Percentiles rank a stretch among this genome's conserved stretches.
Conservation (phyloP, 352 stramenopile species). For the Globisporangium paddicum region DNA sequence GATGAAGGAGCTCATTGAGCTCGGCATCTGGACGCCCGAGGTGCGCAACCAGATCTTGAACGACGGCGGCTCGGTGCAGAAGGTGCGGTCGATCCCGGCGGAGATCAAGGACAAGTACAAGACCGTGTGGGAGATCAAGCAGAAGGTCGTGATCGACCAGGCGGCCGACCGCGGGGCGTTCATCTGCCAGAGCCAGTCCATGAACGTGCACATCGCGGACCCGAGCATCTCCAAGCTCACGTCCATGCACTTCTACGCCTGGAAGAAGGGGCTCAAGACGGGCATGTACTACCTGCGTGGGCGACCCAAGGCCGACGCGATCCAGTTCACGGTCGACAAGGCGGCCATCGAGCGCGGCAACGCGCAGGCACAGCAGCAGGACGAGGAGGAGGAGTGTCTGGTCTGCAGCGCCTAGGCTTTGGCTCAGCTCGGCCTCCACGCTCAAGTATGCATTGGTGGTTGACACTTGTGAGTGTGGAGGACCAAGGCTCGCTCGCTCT, state of each 20-base stretch:
- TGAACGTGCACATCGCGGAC: conserved; percentile 99
- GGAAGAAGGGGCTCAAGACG: conserved; percentile 99
- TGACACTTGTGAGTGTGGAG: neutral
- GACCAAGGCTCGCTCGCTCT: neutral
- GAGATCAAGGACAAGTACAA: conserved; percentile 97
- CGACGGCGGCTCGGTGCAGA: conserved; percentile 95
- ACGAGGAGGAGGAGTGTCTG: conserved; percentile 75
- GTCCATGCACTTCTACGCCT: conserved; percentile 99
- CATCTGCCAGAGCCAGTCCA: conserved; percentile 97
- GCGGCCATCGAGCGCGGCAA: conserved; percentile 56
- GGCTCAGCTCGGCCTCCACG: neutral
- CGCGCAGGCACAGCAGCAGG: conserved; percentile 20
- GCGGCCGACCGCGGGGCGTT: conserved; percentile 97
- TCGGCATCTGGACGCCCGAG: conserved; percentile 95
- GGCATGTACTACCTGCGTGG: conserved; percentile 99
- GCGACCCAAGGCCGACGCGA: conserved; percentile 97
- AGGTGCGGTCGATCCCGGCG: conserved; percentile 77
- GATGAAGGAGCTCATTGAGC: conserved; percentile 95
- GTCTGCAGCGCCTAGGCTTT: conserved; percentile 65
- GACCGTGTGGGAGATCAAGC: conserved; percentile 99
- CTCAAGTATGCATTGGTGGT: neutral
- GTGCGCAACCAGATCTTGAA: conserved; percentile 99
- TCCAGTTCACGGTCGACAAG: conserved; percentile 99
- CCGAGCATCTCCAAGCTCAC: conserved; percentile 97
- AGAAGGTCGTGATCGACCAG: conserved; percentile 96